Percentiles rank a stretch among this genome's conserved stretches.
Conservation (phyloP, 1,139 yeast genomes). For the Saccharomycopsis phalli region DNA sequence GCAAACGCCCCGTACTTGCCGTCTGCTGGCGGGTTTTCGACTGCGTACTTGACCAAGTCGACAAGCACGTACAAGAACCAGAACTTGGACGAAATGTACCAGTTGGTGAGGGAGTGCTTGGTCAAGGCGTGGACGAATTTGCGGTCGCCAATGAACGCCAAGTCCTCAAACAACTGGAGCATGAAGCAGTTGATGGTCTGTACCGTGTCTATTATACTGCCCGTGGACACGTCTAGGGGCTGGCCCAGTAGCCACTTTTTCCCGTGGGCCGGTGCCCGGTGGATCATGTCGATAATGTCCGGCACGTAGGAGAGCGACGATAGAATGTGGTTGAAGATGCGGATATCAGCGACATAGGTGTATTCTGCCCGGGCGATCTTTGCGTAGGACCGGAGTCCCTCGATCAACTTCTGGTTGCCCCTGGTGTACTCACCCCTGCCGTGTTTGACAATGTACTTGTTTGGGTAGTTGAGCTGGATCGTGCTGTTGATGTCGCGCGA, state of each 20-base stretch:
- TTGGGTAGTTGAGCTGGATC: slow-evolving; percentile 1
- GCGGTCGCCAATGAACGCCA: slow-evolving; percentile 19
- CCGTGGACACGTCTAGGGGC: neutral
- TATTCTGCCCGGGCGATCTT: slow-evolving; percentile 14
- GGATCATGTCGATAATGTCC: slow-evolving; percentile 6
- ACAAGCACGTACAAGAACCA: slow-evolving; percentile 18
- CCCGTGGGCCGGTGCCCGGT: neutral
- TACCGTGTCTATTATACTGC: slow-evolving; percentile 7
- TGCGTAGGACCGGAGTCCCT: slow-evolving; percentile 7
- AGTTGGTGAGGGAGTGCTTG: slow-evolving; percentile 8
- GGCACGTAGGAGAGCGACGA: slow-evolving; percentile 14
- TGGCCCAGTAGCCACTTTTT: neutral
- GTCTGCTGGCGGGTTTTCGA: neutral
- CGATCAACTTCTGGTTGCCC: slow-evolving; percentile 4
- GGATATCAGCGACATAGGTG: slow-evolving; percentile 15
- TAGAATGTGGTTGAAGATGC: slow-evolving; percentile 13
- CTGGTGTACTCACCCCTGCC: neutral
- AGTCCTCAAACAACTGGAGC: slow-evolving; percentile 17
- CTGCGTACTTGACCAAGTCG: slow-evolving; percentile 6
- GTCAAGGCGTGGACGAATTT: slow-evolving; percentile 7
- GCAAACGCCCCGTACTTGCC: neutral
- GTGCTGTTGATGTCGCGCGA: neutral
- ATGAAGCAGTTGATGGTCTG: slow-evolving; percentile 15
- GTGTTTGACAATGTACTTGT: slow-evolving; percentile 9
- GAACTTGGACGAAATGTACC: slow-evolving; percentile 19